Base-by-base conservation (phyloP, 1,139 yeast species). In the Yamadazyma sp. region DNA sequence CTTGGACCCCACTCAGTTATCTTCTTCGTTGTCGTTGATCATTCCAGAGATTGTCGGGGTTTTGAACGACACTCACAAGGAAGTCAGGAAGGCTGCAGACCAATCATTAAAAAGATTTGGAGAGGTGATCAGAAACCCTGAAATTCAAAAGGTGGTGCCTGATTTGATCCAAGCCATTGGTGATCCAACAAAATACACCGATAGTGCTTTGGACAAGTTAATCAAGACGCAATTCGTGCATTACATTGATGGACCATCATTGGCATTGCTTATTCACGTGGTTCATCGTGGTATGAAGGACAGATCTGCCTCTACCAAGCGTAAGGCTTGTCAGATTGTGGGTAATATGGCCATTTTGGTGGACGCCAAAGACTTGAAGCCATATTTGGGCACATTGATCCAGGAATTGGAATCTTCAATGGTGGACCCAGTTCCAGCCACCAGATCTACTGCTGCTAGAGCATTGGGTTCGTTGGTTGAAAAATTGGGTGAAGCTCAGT, bases 401-500 rank as follows among this genome's bases (percentile, higher is more conserved):
- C 75, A 79, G 11, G 97, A 89, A 53, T 77, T 94, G 43, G 96
- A 92, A 59, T 72, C 77, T 31, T 96, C 97, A 1, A 90, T 94
- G 96, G 97, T 94, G 40, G 99, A 94, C 55, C 98, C 98, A 1
- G 98, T 94, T 36, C 96, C 98, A 26, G 87, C 85, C 31, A 92
- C 98, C 0, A 80, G 98, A 60, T 94, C 97, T 2, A 94, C 97
- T 25, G 98, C 97, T 18, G 92, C 97, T 18, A 82, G 97, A 65
- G 98, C 98, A 0, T 71, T 94, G 41, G 99, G 99, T 48, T 89
- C 97, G 0, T 72, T 94, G 50, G 97, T 92, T 37, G 97, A 92
- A 60, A 92, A 90, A 60, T 72, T 94, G 33, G 99, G 99, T 42
- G 99, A 94, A 63, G 95, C 86, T 32, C 84, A 81, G 53, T 90